phyloP scores from a whole-genome alignment of 352 stramenopile genomes.

The Globisporangium carolinianum region DNA sequence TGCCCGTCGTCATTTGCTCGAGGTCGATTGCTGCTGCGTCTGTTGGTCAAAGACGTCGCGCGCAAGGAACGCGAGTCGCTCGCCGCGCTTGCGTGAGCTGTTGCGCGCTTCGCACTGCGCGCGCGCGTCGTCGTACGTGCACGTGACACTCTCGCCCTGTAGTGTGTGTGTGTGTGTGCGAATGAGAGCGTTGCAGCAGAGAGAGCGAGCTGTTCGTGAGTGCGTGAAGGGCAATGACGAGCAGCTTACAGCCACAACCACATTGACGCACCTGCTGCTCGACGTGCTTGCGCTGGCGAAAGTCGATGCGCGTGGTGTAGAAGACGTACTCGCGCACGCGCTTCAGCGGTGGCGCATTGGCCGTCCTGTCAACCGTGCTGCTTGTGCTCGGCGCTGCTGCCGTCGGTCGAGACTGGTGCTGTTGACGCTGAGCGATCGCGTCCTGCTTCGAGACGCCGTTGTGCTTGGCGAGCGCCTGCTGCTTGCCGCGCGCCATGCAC shows the following conservation, averaged over 20 bases:
- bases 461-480: conserved; percentile 26
- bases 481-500: conserved; percentile 26
- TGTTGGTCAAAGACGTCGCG: conserved; percentile 25
- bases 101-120: conserved; percentile 42
- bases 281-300: conserved; percentile 48
- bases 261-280: conserved; percentile 29
- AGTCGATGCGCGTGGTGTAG: conserved; percentile 44
- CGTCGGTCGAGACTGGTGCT: neutral
- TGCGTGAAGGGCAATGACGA: too few relatives aligned
- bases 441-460: conserved; percentile 34
- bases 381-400: neutral
- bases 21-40: conserved; percentile 11
- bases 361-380: neutral
- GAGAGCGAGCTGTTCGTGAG: neutral
- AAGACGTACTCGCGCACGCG: conserved; percentile 49
- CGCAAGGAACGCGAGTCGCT: conserved; percentile 38
- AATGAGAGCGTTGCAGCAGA: neutral
- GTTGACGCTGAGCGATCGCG: conserved; percentile 20
- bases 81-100: conserved; percentile 30
- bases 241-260: too few relatives aligned
- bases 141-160: conserved; percentile 33
- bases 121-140: conserved; percentile 51
- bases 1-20: too few relatives aligned
- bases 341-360: neutral
- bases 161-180: neutral